Evolutionary conservation across 805 yeast species (phyloP).

Genomic region (Suhomyces prunicola): DNA sequence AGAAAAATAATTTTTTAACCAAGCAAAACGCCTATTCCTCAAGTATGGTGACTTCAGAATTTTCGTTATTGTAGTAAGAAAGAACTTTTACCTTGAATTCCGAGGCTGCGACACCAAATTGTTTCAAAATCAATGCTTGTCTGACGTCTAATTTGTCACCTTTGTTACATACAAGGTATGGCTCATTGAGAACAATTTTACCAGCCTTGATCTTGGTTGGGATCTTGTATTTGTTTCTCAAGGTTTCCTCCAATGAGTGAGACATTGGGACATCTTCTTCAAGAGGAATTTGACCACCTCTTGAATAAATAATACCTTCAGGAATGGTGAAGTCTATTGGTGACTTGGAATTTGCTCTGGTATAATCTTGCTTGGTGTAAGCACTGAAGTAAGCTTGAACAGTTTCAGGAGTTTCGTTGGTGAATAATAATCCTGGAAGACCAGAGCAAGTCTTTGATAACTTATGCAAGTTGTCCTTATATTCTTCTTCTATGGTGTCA

Average conservation of each 20-base stretch:
- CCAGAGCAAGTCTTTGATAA: slow-evolving; percentile 66
- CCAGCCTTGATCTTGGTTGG: slow-evolving; percentile 92
- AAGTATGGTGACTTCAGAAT: slow-evolving; percentile 25
- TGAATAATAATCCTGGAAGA: slow-evolving; percentile 82
- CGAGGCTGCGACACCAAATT: slow-evolving; percentile 92
- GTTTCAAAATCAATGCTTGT: slow-evolving; percentile 88
- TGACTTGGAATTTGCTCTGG: slow-evolving; percentile 83
- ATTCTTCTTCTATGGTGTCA: slow-evolving; percentile 82
- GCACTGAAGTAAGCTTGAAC: slow-evolving; percentile 84
- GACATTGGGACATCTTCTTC: slow-evolving; percentile 97
- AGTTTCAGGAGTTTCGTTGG: slow-evolving; percentile 84
- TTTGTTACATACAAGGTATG: slow-evolving; percentile 73
- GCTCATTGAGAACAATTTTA: slow-evolving; percentile 72
- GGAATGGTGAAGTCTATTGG: slow-evolving; percentile 86
- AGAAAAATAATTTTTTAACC: neutral
- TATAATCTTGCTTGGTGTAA: slow-evolving; percentile 75
- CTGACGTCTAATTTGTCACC: slow-evolving; percentile 84
- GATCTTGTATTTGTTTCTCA: slow-evolving; percentile 83
- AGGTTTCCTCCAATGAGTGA: slow-evolving; percentile 90
- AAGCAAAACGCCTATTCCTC: slow-evolving; percentile 5
- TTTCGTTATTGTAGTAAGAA: slow-evolving; percentile 75
- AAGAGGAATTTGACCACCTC: slow-evolving; percentile 86
- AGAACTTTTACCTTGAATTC: slow-evolving; percentile 79
- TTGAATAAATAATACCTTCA: slow-evolving; percentile 85
- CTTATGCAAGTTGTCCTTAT: slow-evolving; percentile 75